phyloP scores from a whole-genome alignment of 2,329 filamentous ascomycete species.

The Colletotrichum viniferum region DNA sequence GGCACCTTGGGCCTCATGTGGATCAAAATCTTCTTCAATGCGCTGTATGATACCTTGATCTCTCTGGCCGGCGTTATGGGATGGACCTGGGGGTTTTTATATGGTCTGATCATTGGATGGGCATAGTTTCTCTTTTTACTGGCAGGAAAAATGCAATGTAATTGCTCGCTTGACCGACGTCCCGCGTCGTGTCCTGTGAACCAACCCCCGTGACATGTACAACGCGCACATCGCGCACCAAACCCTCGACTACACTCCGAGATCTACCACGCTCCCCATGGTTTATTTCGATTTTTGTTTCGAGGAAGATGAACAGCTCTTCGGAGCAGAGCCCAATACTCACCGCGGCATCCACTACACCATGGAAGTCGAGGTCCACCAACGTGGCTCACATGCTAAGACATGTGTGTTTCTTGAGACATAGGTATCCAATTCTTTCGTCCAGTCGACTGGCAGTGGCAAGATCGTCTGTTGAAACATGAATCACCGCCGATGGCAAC shows the following conservation, averaged over 20 bases:
- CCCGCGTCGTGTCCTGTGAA: background rate
- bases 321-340: constrained; percentile 6
- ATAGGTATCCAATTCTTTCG: background rate
- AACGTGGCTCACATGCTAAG: background rate
- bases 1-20: constrained; percentile 23
- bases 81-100: constrained; percentile 18
- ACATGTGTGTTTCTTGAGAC: background rate
- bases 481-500: background rate
- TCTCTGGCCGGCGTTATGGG: constrained; percentile 23
- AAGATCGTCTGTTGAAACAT: background rate
- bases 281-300: constrained; percentile 9
- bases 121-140: constrained; percentile 23
- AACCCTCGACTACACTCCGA: constrained; percentile 14
- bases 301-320: constrained; percentile 3
- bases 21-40: constrained; percentile 23
- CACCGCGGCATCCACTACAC: background rate
- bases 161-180: constrained; percentile 14
- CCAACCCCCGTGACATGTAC: background rate
- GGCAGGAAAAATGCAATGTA: constrained; percentile 21
- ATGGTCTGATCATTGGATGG: constrained; percentile 24
- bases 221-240: background rate
- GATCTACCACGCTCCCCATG: constrained; percentile 1
- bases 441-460: background rate
- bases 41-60: constrained; percentile 27
- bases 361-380: constrained; percentile 4